These are phyloP conservation scores for Brassica cretica DNA, from an alignment of 345 rosid species.

Conservation along the genomic window DNA sequence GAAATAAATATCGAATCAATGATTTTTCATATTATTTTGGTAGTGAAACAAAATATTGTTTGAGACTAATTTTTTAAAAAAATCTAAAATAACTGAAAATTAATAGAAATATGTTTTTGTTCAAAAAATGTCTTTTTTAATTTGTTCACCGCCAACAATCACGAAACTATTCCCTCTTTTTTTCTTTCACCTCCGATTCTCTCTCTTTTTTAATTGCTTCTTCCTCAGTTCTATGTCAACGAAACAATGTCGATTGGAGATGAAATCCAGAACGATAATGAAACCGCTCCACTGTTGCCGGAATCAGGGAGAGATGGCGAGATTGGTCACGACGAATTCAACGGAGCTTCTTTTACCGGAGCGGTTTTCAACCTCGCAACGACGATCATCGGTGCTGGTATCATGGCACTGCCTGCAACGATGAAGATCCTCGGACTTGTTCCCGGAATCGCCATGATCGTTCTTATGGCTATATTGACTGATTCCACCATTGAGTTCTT, in stretches of 20 bases:
- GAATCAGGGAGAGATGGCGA: slow-evolving; percentile 40
- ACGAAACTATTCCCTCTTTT: neutral
- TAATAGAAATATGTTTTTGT: too few species aligned
- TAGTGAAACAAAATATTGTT: too few species aligned
- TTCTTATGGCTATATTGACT: slow-evolving; percentile 82
- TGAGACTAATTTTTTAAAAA: too few species aligned
- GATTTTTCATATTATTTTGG: too few species aligned
- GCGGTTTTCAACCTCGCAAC: slow-evolving; percentile 90
- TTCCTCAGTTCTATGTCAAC: neutral
- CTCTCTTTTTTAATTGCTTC: neutral
- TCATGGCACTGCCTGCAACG: slow-evolving; percentile 96
- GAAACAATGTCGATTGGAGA: slow-evolving; percentile 55
- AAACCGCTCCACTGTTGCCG: slow-evolving; percentile 59
- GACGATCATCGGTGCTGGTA: slow-evolving; percentile 90
- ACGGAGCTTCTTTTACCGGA: slow-evolving; percentile 91
- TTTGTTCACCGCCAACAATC: neutral
- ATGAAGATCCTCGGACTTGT: slow-evolving; percentile 81
- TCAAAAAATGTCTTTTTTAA: too few species aligned
- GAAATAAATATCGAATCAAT: too few species aligned
- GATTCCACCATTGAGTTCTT: slow-evolving; percentile 80
- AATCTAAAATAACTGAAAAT: too few species aligned
- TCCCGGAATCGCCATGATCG: slow-evolving; percentile 64
- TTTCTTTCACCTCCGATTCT: neutral
- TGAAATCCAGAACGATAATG: neutral
- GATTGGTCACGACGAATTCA: slow-evolving; percentile 59